phyloP scores from a whole-genome alignment of 2,329 filamentous ascomycete species.

The Phialophora tarda region DNA sequence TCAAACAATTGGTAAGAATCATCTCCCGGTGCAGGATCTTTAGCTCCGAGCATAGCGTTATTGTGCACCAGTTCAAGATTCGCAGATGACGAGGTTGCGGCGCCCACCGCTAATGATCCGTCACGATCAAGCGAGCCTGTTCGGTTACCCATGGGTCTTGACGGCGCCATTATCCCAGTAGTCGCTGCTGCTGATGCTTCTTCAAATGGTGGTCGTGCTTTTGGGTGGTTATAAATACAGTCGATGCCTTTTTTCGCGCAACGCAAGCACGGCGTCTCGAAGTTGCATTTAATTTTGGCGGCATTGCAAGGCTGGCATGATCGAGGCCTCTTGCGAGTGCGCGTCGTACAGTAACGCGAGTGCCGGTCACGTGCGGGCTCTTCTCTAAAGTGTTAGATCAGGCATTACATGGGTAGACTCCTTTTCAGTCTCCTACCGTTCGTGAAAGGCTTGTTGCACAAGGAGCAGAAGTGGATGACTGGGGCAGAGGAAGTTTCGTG shows the following conservation, averaged over 20 bases:
- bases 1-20: background rate
- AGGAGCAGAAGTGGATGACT: background rate
- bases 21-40: background rate
- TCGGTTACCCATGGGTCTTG: background rate
- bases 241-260: slow-evolving; percentile 36
- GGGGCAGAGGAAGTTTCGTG: background rate
- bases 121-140: background rate
- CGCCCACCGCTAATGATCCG: background rate
- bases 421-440: background rate
- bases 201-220: background rate
- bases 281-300: slow-evolving; percentile 40
- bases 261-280: slow-evolving; percentile 36
- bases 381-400: slow-evolving; percentile 16
- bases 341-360: slow-evolving; percentile 37
- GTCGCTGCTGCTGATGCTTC: background rate
- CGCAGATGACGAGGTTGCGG: background rate
- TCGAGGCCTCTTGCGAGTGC: slow-evolving; percentile 30
- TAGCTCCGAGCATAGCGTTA: background rate
- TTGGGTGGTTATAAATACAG: slow-evolving; percentile 34
- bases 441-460: slow-evolving; percentile 7
- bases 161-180: background rate
- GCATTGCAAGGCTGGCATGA: slow-evolving; percentile 38
- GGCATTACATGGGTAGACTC: background rate
- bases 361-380: slow-evolving; percentile 33
- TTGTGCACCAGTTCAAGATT: background rate